Evolutionary conservation across 2,329 filamentous ascomycete species (phyloP).

Genomic region (Fusarium pseudoanthophilum): DNA sequence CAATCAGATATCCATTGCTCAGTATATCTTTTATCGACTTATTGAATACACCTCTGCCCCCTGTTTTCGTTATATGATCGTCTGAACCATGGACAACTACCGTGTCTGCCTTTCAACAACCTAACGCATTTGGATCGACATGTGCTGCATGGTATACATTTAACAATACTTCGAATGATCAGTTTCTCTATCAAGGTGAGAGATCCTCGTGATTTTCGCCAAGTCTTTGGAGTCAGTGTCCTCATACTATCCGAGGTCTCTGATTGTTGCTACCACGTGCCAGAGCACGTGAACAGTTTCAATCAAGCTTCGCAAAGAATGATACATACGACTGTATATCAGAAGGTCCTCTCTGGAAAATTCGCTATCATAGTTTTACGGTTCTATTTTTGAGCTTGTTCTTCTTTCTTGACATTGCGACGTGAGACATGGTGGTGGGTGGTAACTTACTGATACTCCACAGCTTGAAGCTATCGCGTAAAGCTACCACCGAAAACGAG

Average conservation of each 20-base stretch:
- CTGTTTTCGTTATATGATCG: not conserved
- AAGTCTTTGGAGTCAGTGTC: not conserved
- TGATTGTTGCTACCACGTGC: not conserved
- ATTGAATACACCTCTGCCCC: not conserved
- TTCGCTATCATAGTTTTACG: not conserved
- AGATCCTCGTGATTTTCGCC: not conserved
- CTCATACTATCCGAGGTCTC: not conserved
- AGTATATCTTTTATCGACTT: not conserved
- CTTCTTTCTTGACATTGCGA: not conserved
- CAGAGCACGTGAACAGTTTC: not conserved
- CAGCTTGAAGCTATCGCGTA: not conserved
- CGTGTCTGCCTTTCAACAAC: not conserved
- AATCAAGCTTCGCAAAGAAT: not conserved
- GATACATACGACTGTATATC: not conserved
- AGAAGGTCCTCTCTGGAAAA: not conserved
- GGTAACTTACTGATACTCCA: not conserved
- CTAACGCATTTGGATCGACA: not conserved
- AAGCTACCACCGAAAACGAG: slow-evolving; percentile 1
- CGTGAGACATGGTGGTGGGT: not conserved
- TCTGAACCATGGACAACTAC: not conserved
- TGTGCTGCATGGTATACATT: not conserved
- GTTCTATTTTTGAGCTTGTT: not conserved
- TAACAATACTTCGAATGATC: not conserved
- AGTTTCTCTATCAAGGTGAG: not conserved
- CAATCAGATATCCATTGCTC: not conserved